Conservation (phyloP, 495 filamentous ascomycete genomes). For the Aspergillus biplanus region DNA sequence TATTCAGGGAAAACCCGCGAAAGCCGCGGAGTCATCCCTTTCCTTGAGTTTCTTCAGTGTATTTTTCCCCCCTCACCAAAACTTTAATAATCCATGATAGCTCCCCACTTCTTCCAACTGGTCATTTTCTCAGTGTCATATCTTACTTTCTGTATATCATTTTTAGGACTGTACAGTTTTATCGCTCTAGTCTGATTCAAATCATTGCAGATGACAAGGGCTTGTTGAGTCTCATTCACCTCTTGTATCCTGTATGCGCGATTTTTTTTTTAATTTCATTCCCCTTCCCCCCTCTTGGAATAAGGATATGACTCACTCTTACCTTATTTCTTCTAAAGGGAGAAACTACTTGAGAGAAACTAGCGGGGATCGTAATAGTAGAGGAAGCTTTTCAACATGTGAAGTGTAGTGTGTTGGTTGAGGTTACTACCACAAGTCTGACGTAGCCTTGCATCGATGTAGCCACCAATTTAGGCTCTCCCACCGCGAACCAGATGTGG, state of each 20-base stretch:
- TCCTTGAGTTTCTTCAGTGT: not conserved
- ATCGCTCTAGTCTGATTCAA: not conserved
- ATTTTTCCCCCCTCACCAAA: not conserved
- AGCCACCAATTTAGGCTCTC: not conserved
- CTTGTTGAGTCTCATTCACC: not conserved
- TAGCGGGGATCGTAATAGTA: not conserved
- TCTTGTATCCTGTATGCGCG: not conserved
- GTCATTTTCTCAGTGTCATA: not conserved
- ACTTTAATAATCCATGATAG: not conserved
- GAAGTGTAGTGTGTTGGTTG: no score
- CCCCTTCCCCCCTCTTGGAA: not conserved
- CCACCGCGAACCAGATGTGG: not conserved
- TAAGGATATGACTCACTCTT: not conserved
- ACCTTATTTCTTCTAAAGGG: not conserved
- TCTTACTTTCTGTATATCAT: no score
- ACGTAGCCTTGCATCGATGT: constrained; percentile 9
- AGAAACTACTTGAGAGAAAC: not conserved
- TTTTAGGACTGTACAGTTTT: no score
- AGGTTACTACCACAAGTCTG: not conserved
- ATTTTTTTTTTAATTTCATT: not conserved
- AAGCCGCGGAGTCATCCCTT: not conserved
- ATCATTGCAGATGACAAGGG: constrained; percentile 3
- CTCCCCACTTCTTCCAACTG: constrained; percentile 3
- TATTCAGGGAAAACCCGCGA: constrained; percentile 7
- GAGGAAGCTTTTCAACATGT: no score